Conservation (phyloP, 2,329 filamentous ascomycete species). For the Fusarium chuoi region DNA sequence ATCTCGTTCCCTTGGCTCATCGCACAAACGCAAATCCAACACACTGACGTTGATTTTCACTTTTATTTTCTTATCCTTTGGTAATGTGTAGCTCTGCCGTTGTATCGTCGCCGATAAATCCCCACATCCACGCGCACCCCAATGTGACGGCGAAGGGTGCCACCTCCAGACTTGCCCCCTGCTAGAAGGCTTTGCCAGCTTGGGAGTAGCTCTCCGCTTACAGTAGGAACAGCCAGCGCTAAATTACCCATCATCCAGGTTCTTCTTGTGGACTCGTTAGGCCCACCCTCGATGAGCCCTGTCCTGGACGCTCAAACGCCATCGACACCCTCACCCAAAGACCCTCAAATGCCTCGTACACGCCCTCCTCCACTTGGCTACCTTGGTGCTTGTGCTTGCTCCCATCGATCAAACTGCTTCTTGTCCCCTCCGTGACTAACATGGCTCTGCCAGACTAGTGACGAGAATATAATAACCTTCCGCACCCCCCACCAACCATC, state of each 20-base stretch:
- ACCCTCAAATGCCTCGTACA: slow-evolving; percentile 32
- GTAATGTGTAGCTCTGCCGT: neutral
- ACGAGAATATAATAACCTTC: slow-evolving; percentile 48
- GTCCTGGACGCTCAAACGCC: slow-evolving; percentile 21
- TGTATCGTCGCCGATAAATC: slow-evolving; percentile 28
- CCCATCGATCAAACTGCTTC: slow-evolving; percentile 37
- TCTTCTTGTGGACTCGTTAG: slow-evolving; percentile 23
- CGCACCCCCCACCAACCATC: slow-evolving; percentile 45
- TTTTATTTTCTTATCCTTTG: neutral
- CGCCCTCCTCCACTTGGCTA: slow-evolving; percentile 37
- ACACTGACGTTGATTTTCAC: neutral
- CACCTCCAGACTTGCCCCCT: slow-evolving; percentile 39
- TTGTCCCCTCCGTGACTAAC: slow-evolving; percentile 31
- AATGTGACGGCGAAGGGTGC: slow-evolving; percentile 34
- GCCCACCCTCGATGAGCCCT: slow-evolving; percentile 31
- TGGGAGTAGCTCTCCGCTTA: slow-evolving; percentile 29
- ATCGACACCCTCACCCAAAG: slow-evolving; percentile 30
- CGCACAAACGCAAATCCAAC: neutral
- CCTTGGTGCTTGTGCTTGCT: slow-evolving; percentile 13
- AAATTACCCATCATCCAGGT: slow-evolving; percentile 35
- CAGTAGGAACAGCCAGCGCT: slow-evolving; percentile 12
- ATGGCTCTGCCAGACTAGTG: slow-evolving; percentile 33
- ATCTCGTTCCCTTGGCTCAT: neutral
- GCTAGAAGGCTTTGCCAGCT: slow-evolving; percentile 19
- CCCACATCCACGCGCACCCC: slow-evolving; percentile 24